A percentile compares a stretch with the other conserved stretches of the same genome.
phyloP scores from a whole-genome alignment of 805 yeast species.

The Starmera pachycereana region DNA sequence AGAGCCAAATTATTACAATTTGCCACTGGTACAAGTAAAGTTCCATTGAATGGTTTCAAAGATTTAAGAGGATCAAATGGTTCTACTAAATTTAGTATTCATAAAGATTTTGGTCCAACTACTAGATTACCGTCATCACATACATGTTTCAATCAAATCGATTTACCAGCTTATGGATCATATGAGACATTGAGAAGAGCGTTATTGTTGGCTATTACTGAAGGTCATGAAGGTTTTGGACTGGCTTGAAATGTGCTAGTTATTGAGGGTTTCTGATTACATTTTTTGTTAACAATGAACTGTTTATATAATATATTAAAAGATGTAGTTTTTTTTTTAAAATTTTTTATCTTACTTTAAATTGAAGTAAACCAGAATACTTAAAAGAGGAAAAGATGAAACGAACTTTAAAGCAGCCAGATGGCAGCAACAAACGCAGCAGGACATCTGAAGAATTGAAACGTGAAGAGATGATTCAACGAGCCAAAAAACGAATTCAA shows the following conservation, averaged over 20 bases:
- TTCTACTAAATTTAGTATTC: slow-evolving; percentile 76
- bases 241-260: slow-evolving; percentile 36
- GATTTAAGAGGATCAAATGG: slow-evolving; percentile 86
- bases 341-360: too few species aligned
- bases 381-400: too few species aligned
- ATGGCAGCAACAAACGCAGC: too few species aligned
- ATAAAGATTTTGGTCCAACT: slow-evolving; percentile 75
- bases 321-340: too few species aligned
- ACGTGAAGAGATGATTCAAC: not conserved
- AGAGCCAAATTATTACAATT: slow-evolving; percentile 90
- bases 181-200: slow-evolving; percentile 81
- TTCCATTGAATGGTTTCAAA: slow-evolving; percentile 88
- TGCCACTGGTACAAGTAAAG: slow-evolving; percentile 95
- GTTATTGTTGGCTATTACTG: slow-evolving; percentile 75
- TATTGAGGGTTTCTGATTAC: slow-evolving; percentile 10
- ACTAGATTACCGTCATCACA: slow-evolving; percentile 92
- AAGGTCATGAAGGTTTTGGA: slow-evolving; percentile 96
- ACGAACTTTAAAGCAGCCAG: too few species aligned
- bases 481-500: not conserved
- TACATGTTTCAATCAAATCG: slow-evolving; percentile 93
- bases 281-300: slow-evolving; percentile 3
- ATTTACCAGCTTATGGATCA: slow-evolving; percentile 84
- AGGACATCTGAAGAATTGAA: too few species aligned
- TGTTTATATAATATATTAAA: too few species aligned
- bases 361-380: too few species aligned